Percentiles rank a stretch among this genome's conserved stretches.
Conservation (phyloP, 2,329 filamentous ascomycete species). For the Neopestalotiopsis rosae region DNA sequence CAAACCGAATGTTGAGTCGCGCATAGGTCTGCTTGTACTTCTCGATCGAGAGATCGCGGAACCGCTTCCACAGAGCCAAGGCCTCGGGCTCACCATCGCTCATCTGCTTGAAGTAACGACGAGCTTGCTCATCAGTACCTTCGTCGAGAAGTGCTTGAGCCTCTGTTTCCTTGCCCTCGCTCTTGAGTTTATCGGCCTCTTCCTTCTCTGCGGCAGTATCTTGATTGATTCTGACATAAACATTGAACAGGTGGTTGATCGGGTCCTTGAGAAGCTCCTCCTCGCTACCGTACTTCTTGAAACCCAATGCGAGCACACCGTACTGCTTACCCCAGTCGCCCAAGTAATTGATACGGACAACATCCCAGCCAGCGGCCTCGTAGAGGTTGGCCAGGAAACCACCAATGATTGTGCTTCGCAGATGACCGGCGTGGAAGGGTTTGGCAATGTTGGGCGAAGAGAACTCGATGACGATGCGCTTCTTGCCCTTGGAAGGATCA, state of each 20-base stretch:
- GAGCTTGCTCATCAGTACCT: constrained; percentile 54
- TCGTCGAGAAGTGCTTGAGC: constrained; percentile 48
- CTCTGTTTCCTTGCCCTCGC: constrained; percentile 48
- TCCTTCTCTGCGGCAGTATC: constrained; percentile 68
- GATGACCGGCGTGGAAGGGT: constrained; percentile 76
- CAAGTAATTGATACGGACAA: constrained; percentile 75
- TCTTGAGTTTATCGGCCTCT: constrained; percentile 56
- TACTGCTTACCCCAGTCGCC: constrained; percentile 82
- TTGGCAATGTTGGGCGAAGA: constrained; percentile 80
- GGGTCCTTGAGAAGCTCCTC: constrained; percentile 68
- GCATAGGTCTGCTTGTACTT: constrained; percentile 64
- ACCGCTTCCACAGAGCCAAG: constrained; percentile 61
- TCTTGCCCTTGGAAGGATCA: constrained; percentile 42
- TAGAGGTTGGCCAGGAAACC: constrained; percentile 75
- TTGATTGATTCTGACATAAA: constrained; percentile 73
- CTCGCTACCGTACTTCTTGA: constrained; percentile 70
- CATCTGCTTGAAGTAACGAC: constrained; percentile 68
- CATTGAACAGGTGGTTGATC: constrained; percentile 73
- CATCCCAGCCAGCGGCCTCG: constrained; percentile 71
- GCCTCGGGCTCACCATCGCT: constrained; percentile 63
- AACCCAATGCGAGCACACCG: constrained; percentile 70
- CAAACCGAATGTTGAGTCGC: constrained; percentile 65
- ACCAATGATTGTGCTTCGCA: constrained; percentile 79
- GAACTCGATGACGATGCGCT: constrained; percentile 71
- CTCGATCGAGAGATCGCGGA: constrained; percentile 64